Evolutionary conservation across 2,329 filamentous ascomycete species (phyloP).

Genomic region (Berkeleyomyces basicola): DNA sequence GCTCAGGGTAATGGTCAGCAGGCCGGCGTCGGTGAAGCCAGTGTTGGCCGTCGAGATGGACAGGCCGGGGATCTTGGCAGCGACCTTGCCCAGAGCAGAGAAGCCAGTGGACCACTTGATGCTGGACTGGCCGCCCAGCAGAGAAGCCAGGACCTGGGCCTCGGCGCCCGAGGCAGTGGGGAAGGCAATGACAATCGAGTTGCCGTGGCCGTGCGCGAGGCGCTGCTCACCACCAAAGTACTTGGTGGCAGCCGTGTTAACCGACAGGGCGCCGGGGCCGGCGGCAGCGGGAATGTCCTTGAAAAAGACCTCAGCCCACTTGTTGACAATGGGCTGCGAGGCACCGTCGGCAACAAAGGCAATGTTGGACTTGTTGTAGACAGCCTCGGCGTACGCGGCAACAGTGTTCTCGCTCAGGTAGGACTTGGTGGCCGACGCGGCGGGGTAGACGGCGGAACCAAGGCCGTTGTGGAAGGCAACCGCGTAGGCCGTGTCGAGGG

Average conservation of each 20-base stretch:
- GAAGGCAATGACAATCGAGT: conserved; percentile 82
- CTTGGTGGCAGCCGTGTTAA: conserved; percentile 51
- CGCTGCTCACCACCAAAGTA: conserved; percentile 96
- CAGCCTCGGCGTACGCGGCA: conserved; percentile 56
- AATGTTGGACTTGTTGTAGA: conserved; percentile 80
- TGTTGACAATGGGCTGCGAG: conserved; percentile 55
- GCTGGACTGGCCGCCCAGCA: conserved; percentile 76
- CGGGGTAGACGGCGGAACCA: conserved; percentile 59
- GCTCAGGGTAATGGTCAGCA: conserved; percentile 66
- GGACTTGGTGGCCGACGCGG: conserved; percentile 52
- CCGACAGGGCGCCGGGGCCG: conserved; percentile 23
- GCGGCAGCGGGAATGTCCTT: conserved; percentile 43
- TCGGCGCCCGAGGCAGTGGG: conserved; percentile 73
- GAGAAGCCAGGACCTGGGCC: conserved; percentile 66
- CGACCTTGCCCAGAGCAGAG: conserved; percentile 71
- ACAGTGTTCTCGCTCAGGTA: conserved; percentile 67
- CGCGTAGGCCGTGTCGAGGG: conserved; percentile 70
- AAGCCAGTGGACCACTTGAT: conserved; percentile 96
- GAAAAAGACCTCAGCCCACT: conserved; percentile 93
- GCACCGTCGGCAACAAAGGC: conserved; percentile 83
- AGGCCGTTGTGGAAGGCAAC: conserved; percentile 89
- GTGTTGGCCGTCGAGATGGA: conserved; percentile 59
- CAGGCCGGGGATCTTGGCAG: conserved; percentile 47
- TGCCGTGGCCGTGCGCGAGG: conserved; percentile 57
- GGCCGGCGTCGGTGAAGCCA: conserved; percentile 85